Base-by-base conservation (phyloP, 305 asterid species). In the Euphrasia arctica region DNA sequence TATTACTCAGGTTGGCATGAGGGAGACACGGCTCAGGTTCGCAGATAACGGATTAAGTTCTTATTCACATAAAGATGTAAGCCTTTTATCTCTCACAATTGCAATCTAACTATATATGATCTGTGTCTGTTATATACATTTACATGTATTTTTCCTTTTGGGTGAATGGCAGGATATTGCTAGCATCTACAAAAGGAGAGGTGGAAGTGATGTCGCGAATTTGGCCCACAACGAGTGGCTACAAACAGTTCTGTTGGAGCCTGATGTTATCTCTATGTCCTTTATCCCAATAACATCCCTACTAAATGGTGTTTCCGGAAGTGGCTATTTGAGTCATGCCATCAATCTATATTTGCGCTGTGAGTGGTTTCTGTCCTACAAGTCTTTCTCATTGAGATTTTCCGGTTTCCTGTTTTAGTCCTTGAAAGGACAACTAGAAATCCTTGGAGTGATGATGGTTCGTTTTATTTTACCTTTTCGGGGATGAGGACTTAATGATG, bases 251-350 rank as follows among this genome's bases (percentile, higher is more conserved):
- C 81, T 81, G 54, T 75, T 74, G 72, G 98, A 92, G 75, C 98
- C 98, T 64, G 98, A 92, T 77, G 96, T 86, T 71, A 90, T 92
- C 34, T 84, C 97, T 5, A 90, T 92, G 97, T 83, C 97, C 71
- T 90, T 92, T 75, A 84, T 90, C 69, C 96, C 97, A 4, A 83
- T 92, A 76, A 84, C 97, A 7, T 90, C 98, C 67, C 84, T 92
- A 18, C 85, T 92, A 69, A 92, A 84, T 79, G 98, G 98, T 69
- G 89, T 92, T 65, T 48, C 90, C 6, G 98, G 98, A 71, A 84
- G 97, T 79, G 98, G 98, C 68, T 92, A 90, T 71, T 76, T 92
- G 79, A 90, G 94, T 81, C 98, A 92, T 70, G 98, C 97, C 77
- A 92, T 92, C 45, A 92, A 92, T 78, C 80, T 92, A 29, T 92